Conservation (phyloP, 768 basidiomycete genomes). For the Mycena galopus region DNA sequence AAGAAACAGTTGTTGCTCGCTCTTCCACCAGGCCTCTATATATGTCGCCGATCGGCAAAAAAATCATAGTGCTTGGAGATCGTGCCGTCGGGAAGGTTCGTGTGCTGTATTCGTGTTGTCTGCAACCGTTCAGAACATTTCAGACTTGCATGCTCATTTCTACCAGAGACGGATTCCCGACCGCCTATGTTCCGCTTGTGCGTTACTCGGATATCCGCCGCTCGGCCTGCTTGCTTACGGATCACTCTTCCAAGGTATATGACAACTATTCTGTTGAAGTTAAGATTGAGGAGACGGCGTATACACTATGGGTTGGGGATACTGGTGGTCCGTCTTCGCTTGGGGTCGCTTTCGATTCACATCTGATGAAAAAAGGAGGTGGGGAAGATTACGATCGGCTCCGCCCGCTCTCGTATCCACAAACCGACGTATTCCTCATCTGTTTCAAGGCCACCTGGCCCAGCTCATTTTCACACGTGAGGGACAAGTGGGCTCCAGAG, state of each 20-base stretch:
- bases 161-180: constrained; percentile 97
- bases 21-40: background rate
- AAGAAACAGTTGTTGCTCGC: background rate
- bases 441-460: constrained; percentile 99
- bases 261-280: constrained; percentile 99
- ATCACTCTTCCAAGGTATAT: constrained; percentile 74
- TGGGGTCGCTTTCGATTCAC: constrained; percentile 2
- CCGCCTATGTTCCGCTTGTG: constrained; percentile 98
- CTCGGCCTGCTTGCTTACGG: constrained; percentile 29
- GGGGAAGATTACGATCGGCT: constrained; percentile 85
- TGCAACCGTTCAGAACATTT: constrained; percentile 1
- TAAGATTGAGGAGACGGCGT: constrained; percentile 99
- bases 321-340: constrained; percentile 87
- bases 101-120: background rate
- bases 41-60: background rate
- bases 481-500: constrained; percentile 99
- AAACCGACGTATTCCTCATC: constrained; percentile 99
- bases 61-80: background rate
- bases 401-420: constrained; percentile 98
- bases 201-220: constrained; percentile 46
- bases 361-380: constrained; percentile 61
- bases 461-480: constrained; percentile 99
- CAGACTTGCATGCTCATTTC: constrained; percentile 97
- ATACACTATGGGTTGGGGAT: constrained; percentile 97
- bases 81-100: background rate